Evolutionary conservation across 371 early-diverging fungal species (phyloP), one percentile per base, ranked within the genome.

Genomic region (Coemansia sp.): DNA sequence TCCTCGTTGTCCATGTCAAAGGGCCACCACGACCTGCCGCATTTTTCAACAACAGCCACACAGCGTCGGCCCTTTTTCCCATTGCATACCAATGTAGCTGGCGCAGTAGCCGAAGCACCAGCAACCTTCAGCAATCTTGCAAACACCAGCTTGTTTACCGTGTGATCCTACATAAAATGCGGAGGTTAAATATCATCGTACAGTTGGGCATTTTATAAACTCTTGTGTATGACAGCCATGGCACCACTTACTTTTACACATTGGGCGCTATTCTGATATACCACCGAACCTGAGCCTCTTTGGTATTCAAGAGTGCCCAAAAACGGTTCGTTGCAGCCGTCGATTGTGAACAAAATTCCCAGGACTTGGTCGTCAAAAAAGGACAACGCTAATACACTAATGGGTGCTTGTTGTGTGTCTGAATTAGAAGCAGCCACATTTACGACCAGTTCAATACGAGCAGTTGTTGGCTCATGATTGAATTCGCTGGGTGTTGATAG

Each of bases 11-110:
- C 73, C 71, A 72, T 72, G 7, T 72, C 73, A 48, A 64, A 72
- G 16, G 73, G 67, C 75, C 75, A 71, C 75, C 75, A 74, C 51
- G 37, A 37, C 47, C 21, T 66, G 27, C 75, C 75, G 39, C 72
- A 51, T 42, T 26, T 51, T 29, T 74, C 75, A 8, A 74, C 40
- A 4, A 63, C 67, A 1, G 75, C 75, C 34, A 71, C 51, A 39
- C 75, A 71, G 24, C 75, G 59, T 48, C 75, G 62, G 10, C 75
- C 75, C 29, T 53, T 54, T 24, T 31, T 59, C 1, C 71, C 75
- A 40, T 74, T 74, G 45, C 59, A 48, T 3, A 56, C 59, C 6
- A 74, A 52, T 6, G 57, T 50, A 4, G 54, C 54, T 5, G 67
- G 57, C 5, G 39, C 4, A 5, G 22, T 59, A 2, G 71, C 50